Evolutionary conservation across 2,329 filamentous ascomycete genomes (phyloP).

Genomic region (Neurospora sp.): DNA sequence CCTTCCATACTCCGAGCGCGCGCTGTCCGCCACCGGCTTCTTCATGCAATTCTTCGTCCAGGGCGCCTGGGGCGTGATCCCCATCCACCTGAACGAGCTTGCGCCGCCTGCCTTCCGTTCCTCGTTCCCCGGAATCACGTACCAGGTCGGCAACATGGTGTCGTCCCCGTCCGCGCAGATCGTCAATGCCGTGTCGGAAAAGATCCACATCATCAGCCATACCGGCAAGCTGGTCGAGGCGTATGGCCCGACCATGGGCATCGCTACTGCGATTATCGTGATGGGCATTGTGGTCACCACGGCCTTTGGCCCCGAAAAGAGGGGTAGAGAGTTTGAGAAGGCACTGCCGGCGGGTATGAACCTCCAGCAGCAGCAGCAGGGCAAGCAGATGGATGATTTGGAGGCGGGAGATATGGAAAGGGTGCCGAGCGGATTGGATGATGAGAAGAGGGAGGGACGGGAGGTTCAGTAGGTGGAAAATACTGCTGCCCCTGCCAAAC

Average conservation of each 20-base stretch:
- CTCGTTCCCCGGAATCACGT: conserved; percentile 60
- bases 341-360: conserved; percentile 39
- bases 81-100: conserved; percentile 65
- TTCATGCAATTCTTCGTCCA: conserved; percentile 61
- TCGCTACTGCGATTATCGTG: conserved; percentile 68
- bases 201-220: conserved; percentile 40
- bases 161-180: conserved; percentile 66
- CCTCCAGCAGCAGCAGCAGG: conserved; percentile 16
- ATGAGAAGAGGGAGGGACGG: conserved; percentile 5
- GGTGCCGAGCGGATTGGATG: neutral
- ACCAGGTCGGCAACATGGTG: conserved; percentile 68
- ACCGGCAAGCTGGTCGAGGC: conserved; percentile 52
- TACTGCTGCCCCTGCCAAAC: neutral
- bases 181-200: conserved; percentile 63
- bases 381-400: conserved; percentile 5
- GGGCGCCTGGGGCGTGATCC: conserved; percentile 57
- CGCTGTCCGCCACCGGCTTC: conserved; percentile 55
- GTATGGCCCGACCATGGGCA: conserved; percentile 66
- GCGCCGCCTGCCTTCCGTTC: conserved; percentile 61
- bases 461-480: neutral
- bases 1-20: conserved; percentile 46
- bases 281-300: conserved; percentile 58
- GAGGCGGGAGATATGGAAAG: neutral
- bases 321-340: conserved; percentile 59
- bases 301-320: conserved; percentile 63